Percentiles rank a stretch among this genome's conserved stretches.
Conservation (phyloP, 1,139 yeast genomes). For the Arxiozyma slooffiae region DNA sequence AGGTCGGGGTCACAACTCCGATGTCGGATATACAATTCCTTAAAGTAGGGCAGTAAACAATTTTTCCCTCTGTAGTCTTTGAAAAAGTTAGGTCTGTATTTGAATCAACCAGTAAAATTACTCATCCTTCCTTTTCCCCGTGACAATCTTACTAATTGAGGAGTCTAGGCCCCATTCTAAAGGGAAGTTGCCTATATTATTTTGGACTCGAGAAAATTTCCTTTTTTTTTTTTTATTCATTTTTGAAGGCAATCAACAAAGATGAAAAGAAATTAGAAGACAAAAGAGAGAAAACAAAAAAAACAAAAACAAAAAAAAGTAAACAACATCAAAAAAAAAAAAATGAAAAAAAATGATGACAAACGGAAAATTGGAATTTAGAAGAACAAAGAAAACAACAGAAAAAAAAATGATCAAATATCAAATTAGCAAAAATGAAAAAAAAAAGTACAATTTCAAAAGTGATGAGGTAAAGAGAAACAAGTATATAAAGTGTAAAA, state of each 20-base stretch:
- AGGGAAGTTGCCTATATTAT: not conserved
- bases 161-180: too few relatives aligned
- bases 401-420: too few relatives aligned
- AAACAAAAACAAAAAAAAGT: too few relatives aligned
- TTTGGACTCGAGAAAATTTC: not conserved
- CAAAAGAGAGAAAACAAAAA: too few relatives aligned
- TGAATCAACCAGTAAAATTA: not conserved
- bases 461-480: not conserved
- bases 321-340: too few relatives aligned
- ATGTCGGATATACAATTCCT: not conserved
- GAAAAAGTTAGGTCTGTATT: not conserved
- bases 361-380: too few relatives aligned
- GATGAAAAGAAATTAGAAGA: not conserved
- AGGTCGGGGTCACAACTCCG: not conserved
- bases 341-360: not conserved
- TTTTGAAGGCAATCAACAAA: not conserved
- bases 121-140: not conserved
- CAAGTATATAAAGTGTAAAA: not conserved
- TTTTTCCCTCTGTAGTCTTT: not conserved
- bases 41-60: not conserved
- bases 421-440: too few relatives aligned
- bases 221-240: not conserved
- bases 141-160: too few relatives aligned
- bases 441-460: not conserved
- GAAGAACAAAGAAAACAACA: too few relatives aligned